Conservation (phyloP, 192 early-diverging fungal genomes). For the Backusella australiensis region DNA sequence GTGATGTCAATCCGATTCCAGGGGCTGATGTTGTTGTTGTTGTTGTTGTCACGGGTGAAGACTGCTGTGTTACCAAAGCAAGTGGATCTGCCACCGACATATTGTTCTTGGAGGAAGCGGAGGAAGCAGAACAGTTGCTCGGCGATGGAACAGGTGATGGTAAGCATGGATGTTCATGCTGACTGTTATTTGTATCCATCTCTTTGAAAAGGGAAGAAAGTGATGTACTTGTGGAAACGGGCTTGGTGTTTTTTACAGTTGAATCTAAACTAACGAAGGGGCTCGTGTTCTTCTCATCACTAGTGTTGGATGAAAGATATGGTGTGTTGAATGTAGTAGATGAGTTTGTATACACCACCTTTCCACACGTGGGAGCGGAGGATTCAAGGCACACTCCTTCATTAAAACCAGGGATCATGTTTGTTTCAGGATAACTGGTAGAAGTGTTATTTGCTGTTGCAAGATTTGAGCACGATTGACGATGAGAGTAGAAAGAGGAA, state of each 20-base stretch:
- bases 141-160: slow-evolving; percentile 11
- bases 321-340: background rate
- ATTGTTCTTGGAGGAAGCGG: background rate
- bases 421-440: slow-evolving; percentile 7
- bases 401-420: background rate
- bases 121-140: background rate
- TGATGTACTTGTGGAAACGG: background rate
- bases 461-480: slow-evolving; percentile 10
- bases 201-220: background rate
- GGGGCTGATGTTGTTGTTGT: slow-evolving; percentile 2
- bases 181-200: background rate
- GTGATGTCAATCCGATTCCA: slow-evolving; percentile 12
- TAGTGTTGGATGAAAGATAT: background rate
- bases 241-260: slow-evolving; percentile 5
- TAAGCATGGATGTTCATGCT: background rate
- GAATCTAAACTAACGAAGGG: slow-evolving; percentile 3
- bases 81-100: slow-evolving; percentile 15
- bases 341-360: background rate
- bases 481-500: background rate
- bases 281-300: background rate
- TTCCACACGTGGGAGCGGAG: background rate
- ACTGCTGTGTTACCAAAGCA: slow-evolving; percentile 6
- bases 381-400: slow-evolving; percentile 1
- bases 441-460: background rate
- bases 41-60: slow-evolving; percentile 20